Evolutionary conservation across 2,329 filamentous ascomycete genomes (phyloP).

Genomic region (Westerdykella ornata): DNA sequence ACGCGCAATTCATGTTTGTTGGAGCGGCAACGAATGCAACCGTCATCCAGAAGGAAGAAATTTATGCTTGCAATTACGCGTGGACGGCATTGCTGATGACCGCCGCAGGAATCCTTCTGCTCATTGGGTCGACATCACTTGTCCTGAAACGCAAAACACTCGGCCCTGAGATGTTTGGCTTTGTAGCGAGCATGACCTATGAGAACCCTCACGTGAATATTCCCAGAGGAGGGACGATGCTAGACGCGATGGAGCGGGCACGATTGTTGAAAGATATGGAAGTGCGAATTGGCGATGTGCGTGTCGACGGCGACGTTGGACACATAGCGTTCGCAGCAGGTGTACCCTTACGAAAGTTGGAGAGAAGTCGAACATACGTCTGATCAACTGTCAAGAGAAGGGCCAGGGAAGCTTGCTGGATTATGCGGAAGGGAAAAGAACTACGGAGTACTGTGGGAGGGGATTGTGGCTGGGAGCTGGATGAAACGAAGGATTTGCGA

Average conservation of each 20-base stretch:
- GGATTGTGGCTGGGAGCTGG: too few relatives aligned
- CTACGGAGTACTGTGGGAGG: too few relatives aligned
- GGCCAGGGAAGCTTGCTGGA: neutral
- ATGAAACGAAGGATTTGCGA: too few relatives aligned
- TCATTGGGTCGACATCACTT: slow-evolving; percentile 13
- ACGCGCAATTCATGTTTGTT: slow-evolving; percentile 14
- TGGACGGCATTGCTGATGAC: slow-evolving; percentile 25
- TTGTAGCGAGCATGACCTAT: slow-evolving; percentile 35
- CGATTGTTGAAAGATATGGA: slow-evolving; percentile 28
- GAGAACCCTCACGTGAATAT: slow-evolving; percentile 29
- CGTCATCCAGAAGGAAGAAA: slow-evolving; percentile 6
- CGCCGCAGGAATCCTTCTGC: slow-evolving; percentile 14
- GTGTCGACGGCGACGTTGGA: slow-evolving; percentile 22
- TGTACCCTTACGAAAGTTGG: slow-evolving; percentile 20
- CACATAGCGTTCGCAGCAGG: slow-evolving; percentile 35
- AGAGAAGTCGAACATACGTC: slow-evolving; percentile 22
- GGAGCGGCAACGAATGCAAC: slow-evolving; percentile 22
- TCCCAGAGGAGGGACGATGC: slow-evolving; percentile 22
- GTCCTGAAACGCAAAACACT: slow-evolving; percentile 24
- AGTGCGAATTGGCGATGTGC: slow-evolving; percentile 29
- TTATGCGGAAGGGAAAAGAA: neutral
- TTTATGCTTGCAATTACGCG: slow-evolving; percentile 24
- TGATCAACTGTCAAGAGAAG: slow-evolving; percentile 4
- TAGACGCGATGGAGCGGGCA: slow-evolving; percentile 32
- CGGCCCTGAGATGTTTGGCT: slow-evolving; percentile 33